Evolutionary conservation across 2,329 filamentous ascomycete species (phyloP), one percentile per base, ranked within the genome.

Genomic region (Orbilia javanica): DNA sequence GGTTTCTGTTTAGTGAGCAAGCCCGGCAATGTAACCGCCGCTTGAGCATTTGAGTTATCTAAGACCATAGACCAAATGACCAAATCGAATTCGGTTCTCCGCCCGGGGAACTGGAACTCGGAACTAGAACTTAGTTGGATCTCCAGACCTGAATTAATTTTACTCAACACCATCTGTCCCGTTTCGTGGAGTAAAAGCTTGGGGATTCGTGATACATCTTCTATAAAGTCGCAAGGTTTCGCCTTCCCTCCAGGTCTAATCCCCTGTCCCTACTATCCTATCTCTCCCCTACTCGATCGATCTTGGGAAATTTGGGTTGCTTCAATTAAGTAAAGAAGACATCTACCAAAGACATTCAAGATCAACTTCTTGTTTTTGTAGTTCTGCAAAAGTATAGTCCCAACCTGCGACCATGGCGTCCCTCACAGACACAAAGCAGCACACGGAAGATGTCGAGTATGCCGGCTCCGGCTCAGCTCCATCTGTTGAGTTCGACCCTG

Each of bases 181-280:
- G 71, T 55, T 73, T 68, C 52, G 71, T 46, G 71, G 55, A 68
- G 53, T 75, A 50, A n/a, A 44, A 55, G 44, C 31, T 31, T 42
- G 60, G 64, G 55, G 15, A 15, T 64, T 76, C 36, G 57, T 52
- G 66, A 71, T 77, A 53, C 22, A 8, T 53, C 60, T 63, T 67
- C 73, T 77, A 77, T 77, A 77, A 77, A 77, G 73, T 71, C 42
- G 66, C 73, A 67, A 39, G 66, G 60, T 71, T 67, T 60, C 65
- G 46, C 66, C 66, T 67, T 67, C 39, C 39, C 10, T 39, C 39
- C 48, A 15, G 36, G 39, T 50, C 22, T 5, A 29, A 39, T 57
- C 48, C 53, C 46, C 50, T 63, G 57, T 48, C 63, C 46, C 29
- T 50, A 48, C 34, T 27, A 60, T 60, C 52, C 36, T 25, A 50